Conservation (phyloP, 805 yeast species). For the Yamadazyma endophytica region DNA sequence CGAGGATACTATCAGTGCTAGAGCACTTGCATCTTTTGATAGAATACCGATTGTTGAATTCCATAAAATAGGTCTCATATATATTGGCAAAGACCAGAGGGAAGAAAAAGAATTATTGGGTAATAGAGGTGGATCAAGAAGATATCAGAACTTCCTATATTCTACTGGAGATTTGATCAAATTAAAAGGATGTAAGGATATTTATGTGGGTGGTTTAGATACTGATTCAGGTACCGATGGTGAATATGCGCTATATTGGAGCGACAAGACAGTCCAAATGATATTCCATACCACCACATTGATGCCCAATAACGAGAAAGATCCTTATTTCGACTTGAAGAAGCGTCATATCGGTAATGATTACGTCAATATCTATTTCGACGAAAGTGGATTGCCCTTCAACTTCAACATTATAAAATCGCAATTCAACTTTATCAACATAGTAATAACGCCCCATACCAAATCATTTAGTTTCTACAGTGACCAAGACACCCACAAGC, state of each 20-base stretch:
- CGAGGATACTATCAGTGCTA: slow-evolving; percentile 41
- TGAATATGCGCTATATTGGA: slow-evolving; percentile 68
- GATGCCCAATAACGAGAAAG: slow-evolving; percentile 58
- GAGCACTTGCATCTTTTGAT: slow-evolving; percentile 61
- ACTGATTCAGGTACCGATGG: slow-evolving; percentile 70
- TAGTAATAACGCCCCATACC: slow-evolving; percentile 68
- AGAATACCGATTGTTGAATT: slow-evolving; percentile 73
- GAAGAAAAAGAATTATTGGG: slow-evolving; percentile 61
- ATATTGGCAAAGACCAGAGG: slow-evolving; percentile 65
- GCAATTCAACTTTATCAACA: slow-evolving; percentile 79
- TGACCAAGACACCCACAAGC: slow-evolving; percentile 7
- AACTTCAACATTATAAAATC: slow-evolving; percentile 67
- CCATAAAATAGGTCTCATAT: slow-evolving; percentile 74
- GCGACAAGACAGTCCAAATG: slow-evolving; percentile 64
- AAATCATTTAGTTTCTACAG: slow-evolving; percentile 7
- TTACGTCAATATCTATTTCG: slow-evolving; percentile 75
- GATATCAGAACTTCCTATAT: slow-evolving; percentile 56
- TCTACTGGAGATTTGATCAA: slow-evolving; percentile 58
- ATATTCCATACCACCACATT: slow-evolving; percentile 77
- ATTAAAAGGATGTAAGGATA: slow-evolving; percentile 50
- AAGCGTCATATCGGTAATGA: slow-evolving; percentile 87
- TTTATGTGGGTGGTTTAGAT: slow-evolving; percentile 77
- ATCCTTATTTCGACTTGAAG: slow-evolving; percentile 48
- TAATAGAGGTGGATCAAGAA: slow-evolving; percentile 60
- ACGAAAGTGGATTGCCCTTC: slow-evolving; percentile 64